Conservation (phyloP, 2,329 filamentous ascomycete genomes). For the Penicillium expansum region DNA sequence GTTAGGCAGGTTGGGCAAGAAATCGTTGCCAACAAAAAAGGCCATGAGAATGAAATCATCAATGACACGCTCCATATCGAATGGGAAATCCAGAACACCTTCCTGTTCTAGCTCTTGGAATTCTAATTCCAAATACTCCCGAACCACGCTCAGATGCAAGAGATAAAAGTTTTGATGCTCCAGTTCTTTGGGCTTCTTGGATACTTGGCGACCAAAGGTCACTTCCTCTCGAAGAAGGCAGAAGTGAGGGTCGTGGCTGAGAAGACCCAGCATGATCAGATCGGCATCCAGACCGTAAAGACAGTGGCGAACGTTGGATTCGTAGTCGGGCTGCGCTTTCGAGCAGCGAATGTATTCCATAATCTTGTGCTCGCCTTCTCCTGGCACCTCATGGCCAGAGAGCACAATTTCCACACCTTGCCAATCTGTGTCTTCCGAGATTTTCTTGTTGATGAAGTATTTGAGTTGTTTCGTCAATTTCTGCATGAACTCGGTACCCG, state of each 20-base stretch:
- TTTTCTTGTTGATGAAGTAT: conserved; percentile 99
- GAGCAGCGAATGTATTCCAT: conserved; percentile 99
- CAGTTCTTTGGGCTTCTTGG: conserved; percentile 89
- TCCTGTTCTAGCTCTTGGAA: conserved; percentile 86
- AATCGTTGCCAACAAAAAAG: conserved; percentile 99
- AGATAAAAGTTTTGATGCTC: conserved; percentile 99
- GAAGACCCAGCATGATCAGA: conserved; percentile 94
- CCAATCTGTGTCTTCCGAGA: conserved; percentile 96
- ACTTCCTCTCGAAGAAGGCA: conserved; percentile 96
- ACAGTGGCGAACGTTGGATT: conserved; percentile 92
- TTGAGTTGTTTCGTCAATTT: conserved; percentile 90
- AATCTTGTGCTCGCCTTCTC: conserved; percentile 98
- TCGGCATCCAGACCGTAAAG: conserved; percentile 96
- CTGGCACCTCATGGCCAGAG: conserved; percentile 95
- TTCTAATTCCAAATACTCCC: conserved; percentile 94
- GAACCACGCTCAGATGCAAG: conserved; percentile 93
- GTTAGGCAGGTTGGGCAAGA: conserved; percentile 92
- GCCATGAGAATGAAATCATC: conserved; percentile 99
- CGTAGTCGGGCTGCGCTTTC: conserved; percentile 90
- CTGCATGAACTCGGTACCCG: conserved; percentile 95
- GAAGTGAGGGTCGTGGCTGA: conserved; percentile 98
- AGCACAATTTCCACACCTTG: conserved; percentile 94
- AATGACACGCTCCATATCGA: conserved; percentile 93
- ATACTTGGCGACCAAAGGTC: conserved; percentile 85
- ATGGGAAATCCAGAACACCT: conserved; percentile 69